phyloP scores from a whole-genome alignment of 1,284 basidiomycete genomes.

The Tilletia setariae region DNA sequence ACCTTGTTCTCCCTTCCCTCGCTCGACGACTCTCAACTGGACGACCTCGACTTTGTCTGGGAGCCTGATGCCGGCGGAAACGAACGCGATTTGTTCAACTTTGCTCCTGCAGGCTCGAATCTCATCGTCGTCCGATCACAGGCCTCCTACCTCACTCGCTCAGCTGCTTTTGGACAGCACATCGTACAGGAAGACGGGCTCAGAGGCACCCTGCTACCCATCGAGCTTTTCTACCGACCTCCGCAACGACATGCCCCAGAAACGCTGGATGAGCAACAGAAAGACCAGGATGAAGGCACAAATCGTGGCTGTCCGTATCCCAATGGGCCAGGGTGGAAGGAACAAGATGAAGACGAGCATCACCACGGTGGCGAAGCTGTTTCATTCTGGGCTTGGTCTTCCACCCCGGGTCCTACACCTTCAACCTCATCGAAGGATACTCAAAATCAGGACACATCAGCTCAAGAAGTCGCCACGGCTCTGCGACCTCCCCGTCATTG shows the following conservation, averaged over 20 bases:
- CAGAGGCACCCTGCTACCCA: conserved; percentile 38
- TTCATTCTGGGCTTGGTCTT: not conserved
- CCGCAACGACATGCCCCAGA: conserved; percentile 16
- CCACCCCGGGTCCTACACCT: too few relatives aligned
- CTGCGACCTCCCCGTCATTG: conserved; percentile 40
- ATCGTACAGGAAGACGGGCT: conserved; percentile 38
- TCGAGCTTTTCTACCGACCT: conserved; percentile 39
- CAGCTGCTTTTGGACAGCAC: conserved; percentile 49
- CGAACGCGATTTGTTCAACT: not conserved
- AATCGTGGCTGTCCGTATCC: conserved; percentile 39
- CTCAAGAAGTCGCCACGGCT: not conserved
- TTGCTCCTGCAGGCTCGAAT: not conserved
- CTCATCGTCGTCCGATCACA: conserved; percentile 29
- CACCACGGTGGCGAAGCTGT: conserved; percentile 26
- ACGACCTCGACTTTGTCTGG: not conserved
- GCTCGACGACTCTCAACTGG: not conserved
- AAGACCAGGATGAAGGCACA: not conserved
- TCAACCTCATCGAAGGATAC: not conserved
- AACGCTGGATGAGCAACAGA: not conserved
- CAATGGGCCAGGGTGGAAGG: conserved; percentile 35
- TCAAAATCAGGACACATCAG: not conserved
- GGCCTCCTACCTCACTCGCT: conserved; percentile 44
- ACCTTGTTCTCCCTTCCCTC: conserved; percentile 3
- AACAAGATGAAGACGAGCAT: conserved; percentile 20
- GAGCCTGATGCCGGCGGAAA: not conserved